phyloP scores from a whole-genome alignment of 176 grass and related monocot genomes.

The Hyparrhenia diplandra region DNA sequence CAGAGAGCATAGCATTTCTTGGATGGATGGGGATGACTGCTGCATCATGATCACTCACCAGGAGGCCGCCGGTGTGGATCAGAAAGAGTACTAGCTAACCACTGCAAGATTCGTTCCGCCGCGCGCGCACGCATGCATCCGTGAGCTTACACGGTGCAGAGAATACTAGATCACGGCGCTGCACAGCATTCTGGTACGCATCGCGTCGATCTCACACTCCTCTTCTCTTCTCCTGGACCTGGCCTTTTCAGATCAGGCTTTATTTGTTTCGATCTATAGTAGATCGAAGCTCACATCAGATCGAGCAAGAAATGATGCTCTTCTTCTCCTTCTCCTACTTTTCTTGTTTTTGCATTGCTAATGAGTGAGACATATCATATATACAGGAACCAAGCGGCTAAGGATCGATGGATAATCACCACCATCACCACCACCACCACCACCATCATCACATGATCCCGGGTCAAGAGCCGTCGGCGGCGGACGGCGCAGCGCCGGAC shows the following conservation, averaged over 20 bases:
- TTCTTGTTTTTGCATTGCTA: conserved; percentile 12
- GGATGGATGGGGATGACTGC: conserved; percentile 13
- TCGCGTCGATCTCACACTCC: background rate
- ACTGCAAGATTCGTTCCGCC: background rate
- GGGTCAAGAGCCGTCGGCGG: conserved; percentile 36
- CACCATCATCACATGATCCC: conserved; percentile 63
- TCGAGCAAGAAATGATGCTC: conserved; percentile 53
- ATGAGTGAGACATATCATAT: background rate
- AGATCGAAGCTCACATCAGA: background rate
- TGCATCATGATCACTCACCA: conserved; percentile 1
- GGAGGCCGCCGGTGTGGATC: background rate
- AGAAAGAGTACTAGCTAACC: conserved; percentile 14
- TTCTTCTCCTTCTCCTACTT: background rate
- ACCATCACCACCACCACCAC: conserved; percentile 39
- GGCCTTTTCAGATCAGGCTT: background rate
- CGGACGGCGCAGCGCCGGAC: conserved; percentile 41
- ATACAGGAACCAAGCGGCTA: background rate
- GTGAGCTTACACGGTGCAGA: no score
- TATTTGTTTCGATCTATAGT: background rate
- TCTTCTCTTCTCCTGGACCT: conserved; percentile 20
- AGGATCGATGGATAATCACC: conserved; percentile 29
- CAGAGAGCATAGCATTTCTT: conserved; percentile 4
- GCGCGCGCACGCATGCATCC: conserved; percentile 6
- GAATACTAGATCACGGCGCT: conserved; percentile 13
- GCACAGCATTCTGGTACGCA: conserved; percentile 24